A percentile compares a stretch with the other conserved stretches of the same genome.
Evolutionary conservation across 306 rosid species (phyloP).

Genomic region (Cucurbita argyrosperma): DNA sequence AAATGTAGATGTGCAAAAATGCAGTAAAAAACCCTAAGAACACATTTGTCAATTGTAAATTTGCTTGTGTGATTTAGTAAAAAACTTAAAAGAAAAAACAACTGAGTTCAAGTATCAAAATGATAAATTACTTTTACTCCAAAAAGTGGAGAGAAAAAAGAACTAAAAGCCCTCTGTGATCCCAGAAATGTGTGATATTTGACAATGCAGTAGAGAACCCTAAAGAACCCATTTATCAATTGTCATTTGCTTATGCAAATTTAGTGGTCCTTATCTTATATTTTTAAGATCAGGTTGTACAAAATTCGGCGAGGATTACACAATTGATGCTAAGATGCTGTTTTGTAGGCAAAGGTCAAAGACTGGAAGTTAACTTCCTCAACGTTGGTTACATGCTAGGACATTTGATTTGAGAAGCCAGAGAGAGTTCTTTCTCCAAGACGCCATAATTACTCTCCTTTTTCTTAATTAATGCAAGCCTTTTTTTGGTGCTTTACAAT

Average conservation of each 20-base stretch:
- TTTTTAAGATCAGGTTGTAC: background rate
- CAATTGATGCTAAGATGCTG: background rate
- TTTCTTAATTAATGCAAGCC: background rate
- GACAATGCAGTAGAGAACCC: background rate
- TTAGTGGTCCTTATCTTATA: background rate
- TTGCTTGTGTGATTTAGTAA: too few species aligned
- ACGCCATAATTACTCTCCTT: background rate
- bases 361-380: background rate
- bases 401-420: background rate
- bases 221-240: background rate
- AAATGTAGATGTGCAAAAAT: too few species aligned
- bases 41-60: too few species aligned
- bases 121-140: background rate
- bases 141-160: background rate
- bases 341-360: background rate
- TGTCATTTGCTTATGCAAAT: background rate
- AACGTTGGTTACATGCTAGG: background rate
- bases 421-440: background rate
- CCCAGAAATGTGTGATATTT: background rate
- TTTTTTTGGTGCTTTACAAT: background rate
- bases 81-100: too few species aligned
- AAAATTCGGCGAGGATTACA: background rate
- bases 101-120: background rate
- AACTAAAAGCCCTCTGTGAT: background rate
- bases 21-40: too few species aligned